These are phyloP conservation scores for Rhizomucor miehei DNA, from an alignment of 371 early-diverging fungal genomes.

Conservation along the genomic window DNA sequence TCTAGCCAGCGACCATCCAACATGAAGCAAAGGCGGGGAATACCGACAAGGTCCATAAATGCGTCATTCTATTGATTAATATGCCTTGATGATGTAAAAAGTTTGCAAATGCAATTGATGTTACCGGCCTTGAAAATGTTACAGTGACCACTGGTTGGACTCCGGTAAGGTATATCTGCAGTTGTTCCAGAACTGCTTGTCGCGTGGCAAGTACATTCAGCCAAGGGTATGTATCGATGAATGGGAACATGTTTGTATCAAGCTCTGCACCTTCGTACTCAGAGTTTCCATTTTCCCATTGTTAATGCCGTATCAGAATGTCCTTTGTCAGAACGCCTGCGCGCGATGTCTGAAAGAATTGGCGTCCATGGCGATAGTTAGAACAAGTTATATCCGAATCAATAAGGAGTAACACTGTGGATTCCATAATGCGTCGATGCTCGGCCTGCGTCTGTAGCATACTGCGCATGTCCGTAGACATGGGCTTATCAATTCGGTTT, in stretches of 20 bases:
- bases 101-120: background rate
- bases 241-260: background rate
- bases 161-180: background rate
- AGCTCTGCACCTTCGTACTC: no score
- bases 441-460: no score
- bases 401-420: no score
- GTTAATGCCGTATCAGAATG: no score
- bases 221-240: conserved; percentile 4
- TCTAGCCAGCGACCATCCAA: background rate
- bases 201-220: background rate
- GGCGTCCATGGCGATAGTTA: no score
- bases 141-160: conserved; percentile 3
- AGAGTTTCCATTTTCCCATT: no score
- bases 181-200: background rate
- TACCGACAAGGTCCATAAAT: conserved; percentile 3
- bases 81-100: conserved; percentile 3
- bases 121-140: background rate
- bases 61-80: background rate
- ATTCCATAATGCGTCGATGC: no score
- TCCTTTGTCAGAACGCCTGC: no score
- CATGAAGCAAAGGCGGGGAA: background rate
- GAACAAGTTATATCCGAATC: no score
- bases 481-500: no score
- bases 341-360: no score
- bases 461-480: no score